phyloP scores from a whole-genome alignment of 345 rosid species.

The Anastatica hierochuntica region DNA sequence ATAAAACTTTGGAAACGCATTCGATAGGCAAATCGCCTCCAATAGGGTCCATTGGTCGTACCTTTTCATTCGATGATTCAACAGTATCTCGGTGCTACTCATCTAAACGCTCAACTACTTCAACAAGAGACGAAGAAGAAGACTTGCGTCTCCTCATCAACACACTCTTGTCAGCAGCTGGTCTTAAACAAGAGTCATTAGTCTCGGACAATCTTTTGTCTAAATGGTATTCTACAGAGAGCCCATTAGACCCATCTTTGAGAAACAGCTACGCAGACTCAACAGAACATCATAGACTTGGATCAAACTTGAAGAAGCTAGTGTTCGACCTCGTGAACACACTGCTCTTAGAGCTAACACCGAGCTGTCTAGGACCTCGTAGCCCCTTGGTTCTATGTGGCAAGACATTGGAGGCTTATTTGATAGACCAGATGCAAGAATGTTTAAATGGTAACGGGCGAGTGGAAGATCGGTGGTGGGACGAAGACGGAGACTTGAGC shows the following conservation, averaged over 20 bases:
- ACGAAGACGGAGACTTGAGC: slow-evolving; percentile 48
- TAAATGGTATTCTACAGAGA: slow-evolving; percentile 62
- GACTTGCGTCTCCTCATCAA: slow-evolving; percentile 55
- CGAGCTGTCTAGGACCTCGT: slow-evolving; percentile 28
- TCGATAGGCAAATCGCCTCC: slow-evolving; percentile 38
- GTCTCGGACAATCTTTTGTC: slow-evolving; percentile 30
- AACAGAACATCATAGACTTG: slow-evolving; percentile 46
- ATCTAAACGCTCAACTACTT: slow-evolving; percentile 29
- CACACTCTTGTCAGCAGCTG: slow-evolving; percentile 46
- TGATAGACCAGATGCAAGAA: slow-evolving; percentile 57
- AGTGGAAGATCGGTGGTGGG: slow-evolving; percentile 25
- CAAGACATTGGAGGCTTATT: slow-evolving; percentile 28
- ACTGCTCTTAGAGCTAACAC: slow-evolving; percentile 38
- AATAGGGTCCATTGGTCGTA: slow-evolving; percentile 22
- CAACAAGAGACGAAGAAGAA: slow-evolving; percentile 42
- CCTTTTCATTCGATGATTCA: slow-evolving; percentile 17
- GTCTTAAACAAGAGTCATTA: slow-evolving; percentile 29
- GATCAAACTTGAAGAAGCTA: slow-evolving; percentile 49
- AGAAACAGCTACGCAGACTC: slow-evolving; percentile 41
- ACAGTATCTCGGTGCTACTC: slow-evolving; percentile 24
- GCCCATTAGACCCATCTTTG: slow-evolving; percentile 69
- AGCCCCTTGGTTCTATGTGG: neutral
- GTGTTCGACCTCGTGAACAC: slow-evolving; percentile 63
- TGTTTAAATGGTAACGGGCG: slow-evolving; percentile 40
- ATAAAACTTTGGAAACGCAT: no score